A percentile compares a stretch with the other conserved stretches of the same genome.
These are phyloP conservation scores for Capronia americana DNA, from an alignment of 2,329 filamentous ascomycete species.

Conservation along the genomic window DNA sequence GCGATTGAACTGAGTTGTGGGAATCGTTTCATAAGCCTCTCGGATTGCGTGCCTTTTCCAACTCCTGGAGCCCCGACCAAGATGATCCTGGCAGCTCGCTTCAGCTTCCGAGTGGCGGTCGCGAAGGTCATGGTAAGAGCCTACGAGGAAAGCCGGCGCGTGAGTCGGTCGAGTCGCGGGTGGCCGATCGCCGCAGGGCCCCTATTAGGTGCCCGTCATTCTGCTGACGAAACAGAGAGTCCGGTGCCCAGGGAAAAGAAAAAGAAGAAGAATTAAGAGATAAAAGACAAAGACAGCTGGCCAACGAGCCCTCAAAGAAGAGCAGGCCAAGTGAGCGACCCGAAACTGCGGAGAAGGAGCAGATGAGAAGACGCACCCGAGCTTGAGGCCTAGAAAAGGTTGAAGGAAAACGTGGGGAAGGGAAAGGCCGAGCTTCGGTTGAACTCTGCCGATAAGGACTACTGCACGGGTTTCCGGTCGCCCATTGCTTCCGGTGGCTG, in stretches of 20 bases:
- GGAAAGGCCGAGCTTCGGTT: background rate
- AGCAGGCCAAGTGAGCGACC: background rate
- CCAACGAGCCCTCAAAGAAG: constrained; percentile 1
- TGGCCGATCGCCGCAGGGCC: constrained; percentile 14
- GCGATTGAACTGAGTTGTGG: constrained; percentile 90
- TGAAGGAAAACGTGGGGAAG: constrained; percentile 17
- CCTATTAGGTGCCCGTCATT: constrained; percentile 26
- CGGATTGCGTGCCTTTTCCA: constrained; percentile 94
- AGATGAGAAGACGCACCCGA: constrained; percentile 6
- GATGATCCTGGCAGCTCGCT: constrained; percentile 86
- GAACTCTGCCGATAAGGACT: constrained; percentile 12
- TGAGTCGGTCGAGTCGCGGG: constrained; percentile 1
- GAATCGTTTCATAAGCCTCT: constrained; percentile 83
- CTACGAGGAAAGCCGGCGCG: constrained; percentile 5
- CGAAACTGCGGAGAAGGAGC: constrained; percentile 10
- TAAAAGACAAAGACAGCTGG: background rate
- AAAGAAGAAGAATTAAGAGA: background rate
- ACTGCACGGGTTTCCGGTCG: background rate
- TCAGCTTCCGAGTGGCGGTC: constrained; percentile 61
- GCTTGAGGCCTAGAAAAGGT: constrained; percentile 9
- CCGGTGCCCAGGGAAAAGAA: background rate
- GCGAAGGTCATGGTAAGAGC: constrained; percentile 35
- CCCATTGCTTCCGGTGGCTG: background rate
- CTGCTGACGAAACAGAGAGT: constrained; percentile 7
- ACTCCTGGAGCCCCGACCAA: constrained; percentile 95